Conservation (phyloP, 2,329 filamentous ascomycete species). For the Fusarium pseudograminearum region DNA sequence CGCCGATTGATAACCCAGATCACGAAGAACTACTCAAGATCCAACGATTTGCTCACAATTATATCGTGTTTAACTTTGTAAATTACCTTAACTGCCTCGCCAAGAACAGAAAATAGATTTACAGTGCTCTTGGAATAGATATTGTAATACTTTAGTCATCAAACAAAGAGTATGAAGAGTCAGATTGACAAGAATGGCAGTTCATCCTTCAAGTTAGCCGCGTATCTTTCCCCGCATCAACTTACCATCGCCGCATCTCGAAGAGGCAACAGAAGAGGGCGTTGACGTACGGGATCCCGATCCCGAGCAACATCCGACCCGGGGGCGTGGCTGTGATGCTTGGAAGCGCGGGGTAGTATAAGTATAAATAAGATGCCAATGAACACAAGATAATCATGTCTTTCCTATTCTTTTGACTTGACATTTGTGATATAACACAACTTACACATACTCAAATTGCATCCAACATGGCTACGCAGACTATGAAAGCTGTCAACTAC, state of each 20-base stretch:
- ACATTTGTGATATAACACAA: neutral
- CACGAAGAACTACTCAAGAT: neutral
- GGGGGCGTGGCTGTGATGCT: constrained; percentile 12
- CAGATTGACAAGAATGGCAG: constrained; percentile 11
- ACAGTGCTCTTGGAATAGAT: neutral
- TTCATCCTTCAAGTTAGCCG: constrained; percentile 7
- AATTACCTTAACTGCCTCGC: too few relatives aligned
- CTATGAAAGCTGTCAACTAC: constrained; percentile 74
- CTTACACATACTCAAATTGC: neutral
- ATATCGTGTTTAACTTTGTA: neutral
- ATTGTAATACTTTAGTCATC: neutral
- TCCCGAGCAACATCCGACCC: constrained; percentile 26
- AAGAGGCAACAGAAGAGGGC: constrained; percentile 20
- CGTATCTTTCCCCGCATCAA: constrained; percentile 26
- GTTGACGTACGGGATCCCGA: constrained; percentile 15
- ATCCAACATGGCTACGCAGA: constrained; percentile 41
- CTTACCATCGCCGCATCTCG: constrained; percentile 26
- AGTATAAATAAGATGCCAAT: constrained; percentile 10
- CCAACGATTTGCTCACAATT: neutral
- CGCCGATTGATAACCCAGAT: neutral
- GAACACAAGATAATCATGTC: neutral
- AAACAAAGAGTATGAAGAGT: neutral
- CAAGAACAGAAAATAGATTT: neutral
- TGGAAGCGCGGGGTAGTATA: constrained; percentile 28
- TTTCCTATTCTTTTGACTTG: neutral